phyloP scores from a whole-genome alignment of 805 yeast genomes.

The Candida ortonii region DNA sequence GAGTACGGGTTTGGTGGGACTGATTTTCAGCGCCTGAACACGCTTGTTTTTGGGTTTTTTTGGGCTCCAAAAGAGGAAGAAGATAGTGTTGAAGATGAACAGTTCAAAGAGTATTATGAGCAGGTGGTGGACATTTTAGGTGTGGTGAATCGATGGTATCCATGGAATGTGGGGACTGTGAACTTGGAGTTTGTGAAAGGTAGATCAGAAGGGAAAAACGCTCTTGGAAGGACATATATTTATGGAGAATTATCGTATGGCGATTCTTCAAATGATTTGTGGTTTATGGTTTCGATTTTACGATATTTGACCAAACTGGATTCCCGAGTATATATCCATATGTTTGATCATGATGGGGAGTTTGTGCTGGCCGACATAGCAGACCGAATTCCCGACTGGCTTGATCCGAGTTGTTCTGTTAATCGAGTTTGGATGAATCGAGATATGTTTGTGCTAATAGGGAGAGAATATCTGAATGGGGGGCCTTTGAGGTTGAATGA shows the following conservation, averaged over 20 bases:
- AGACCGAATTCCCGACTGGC: conserved; percentile 45
- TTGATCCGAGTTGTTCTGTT: conserved; percentile 42
- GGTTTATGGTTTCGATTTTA: conserved; percentile 41
- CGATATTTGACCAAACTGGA: conserved; percentile 32
- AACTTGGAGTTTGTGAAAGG: conserved; percentile 20
- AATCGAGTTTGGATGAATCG: conserved; percentile 55
- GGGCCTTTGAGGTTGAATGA: conserved; percentile 38
- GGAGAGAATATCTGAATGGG: conserved; percentile 34
- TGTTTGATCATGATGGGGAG: conserved; percentile 56
- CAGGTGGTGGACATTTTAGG: too few species aligned
- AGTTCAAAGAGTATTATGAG: too few species aligned
- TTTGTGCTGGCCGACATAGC: conserved; percentile 49
- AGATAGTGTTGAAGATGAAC: too few species aligned
- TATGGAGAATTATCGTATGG: conserved; percentile 45
- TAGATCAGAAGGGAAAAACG: background rate
- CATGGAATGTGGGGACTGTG: conserved; percentile 39
- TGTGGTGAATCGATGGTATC: conserved; percentile 35
- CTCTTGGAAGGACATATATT: conserved; percentile 25
- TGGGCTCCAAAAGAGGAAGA: too few species aligned
- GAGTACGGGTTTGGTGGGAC: too few species aligned
- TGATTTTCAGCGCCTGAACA: too few species aligned
- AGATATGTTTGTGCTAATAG: conserved; percentile 39
- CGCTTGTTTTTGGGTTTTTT: too few species aligned
- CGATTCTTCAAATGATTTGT: conserved; percentile 42
- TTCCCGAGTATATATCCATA: conserved; percentile 40